Conservation (phyloP, 768 basidiomycete species). For the Mycena epipterygia region DNA sequence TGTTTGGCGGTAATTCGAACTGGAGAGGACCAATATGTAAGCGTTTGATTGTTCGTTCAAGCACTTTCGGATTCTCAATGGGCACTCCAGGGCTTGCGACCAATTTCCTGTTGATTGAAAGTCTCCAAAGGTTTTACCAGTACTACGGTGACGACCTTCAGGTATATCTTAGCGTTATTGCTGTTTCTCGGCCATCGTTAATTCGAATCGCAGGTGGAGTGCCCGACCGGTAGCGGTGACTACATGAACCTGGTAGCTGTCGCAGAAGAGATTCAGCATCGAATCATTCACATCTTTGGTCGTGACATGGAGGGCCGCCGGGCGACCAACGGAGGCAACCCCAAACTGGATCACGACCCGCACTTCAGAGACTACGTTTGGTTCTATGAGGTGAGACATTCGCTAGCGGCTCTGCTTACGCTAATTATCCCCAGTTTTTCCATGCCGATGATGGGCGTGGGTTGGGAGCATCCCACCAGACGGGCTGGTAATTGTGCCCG, state of each 20-base stretch:
- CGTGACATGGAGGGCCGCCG: constrained; percentile 88
- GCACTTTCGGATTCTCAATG: constrained; percentile 16
- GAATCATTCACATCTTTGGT: constrained; percentile 99
- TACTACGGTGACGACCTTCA: constrained; percentile 95
- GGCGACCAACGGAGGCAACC: constrained; percentile 92
- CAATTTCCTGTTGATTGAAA: constrained; percentile 96
- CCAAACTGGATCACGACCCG: constrained; percentile 90
- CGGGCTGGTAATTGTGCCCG: constrained; percentile 80
- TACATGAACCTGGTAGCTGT: constrained; percentile 96
- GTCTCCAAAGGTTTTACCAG: constrained; percentile 96
- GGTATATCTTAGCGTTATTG: constrained; percentile 43
- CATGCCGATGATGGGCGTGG: constrained; percentile 94
- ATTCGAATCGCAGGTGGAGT: constrained; percentile 75
- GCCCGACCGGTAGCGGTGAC: constrained; percentile 97
- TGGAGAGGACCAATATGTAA: constrained; percentile 94
- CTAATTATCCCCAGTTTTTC: constrained; percentile 78
- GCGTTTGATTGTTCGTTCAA: constrained; percentile 35
- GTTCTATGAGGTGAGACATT: constrained; percentile 87
- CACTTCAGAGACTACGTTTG: constrained; percentile 97
- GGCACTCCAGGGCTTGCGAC: constrained; percentile 85
- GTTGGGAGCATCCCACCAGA: constrained; percentile 97
- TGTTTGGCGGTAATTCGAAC: constrained; percentile 99
- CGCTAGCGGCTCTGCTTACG: not conserved
- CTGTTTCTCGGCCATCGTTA: not conserved
- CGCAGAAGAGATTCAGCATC: constrained; percentile 98